Base-by-base conservation (phyloP, 2,329 filamentous ascomycete genomes). In the Xylariaceae sp. region DNA sequence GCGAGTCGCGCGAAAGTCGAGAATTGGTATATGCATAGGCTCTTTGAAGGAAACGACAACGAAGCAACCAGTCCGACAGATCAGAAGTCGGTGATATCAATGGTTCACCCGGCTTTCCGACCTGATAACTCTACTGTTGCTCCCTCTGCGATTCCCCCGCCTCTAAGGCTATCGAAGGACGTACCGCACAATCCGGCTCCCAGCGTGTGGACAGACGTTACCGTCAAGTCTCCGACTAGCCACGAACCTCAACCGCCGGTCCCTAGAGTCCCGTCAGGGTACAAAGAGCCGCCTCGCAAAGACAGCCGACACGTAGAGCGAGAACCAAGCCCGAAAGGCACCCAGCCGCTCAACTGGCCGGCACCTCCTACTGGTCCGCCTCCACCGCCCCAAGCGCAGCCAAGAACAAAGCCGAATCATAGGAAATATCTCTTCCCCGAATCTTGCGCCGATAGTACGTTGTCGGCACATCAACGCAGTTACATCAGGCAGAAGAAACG, bases 71-170 rank as follows among this genome's bases (percentile, higher is more conserved):
- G 34, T 38, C 45, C 38, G 19, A 40, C 11, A 19, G 60, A 60
- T 40, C 22, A 53, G 5, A 53, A 45, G 48, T 57, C 63, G 6
- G 45, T 60, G 19, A 12, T 65, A 9, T 63, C 61, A 0, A 52
- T 54, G 56, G 53, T 65, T 1, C 63, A 65, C 39, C 61, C 63
- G 18, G 63, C 63, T 0, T 63, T 66, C 28, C 63, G 55, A 18
- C 53, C 60, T 12, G 6, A 11, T 5, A 17, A 16, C 11, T 19
- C 31, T 1, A 6, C 31, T 31, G 14, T 22, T 6, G 56, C 58
- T n/a, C 4, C 13, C 19, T 65, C 64, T 3, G 61, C 59, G 18
- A 18, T 59, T 5, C 63, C 62, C 3, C 4, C 11, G 1, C 58
- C 60, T 14, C 60, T 65, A 17, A 31, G 49, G 1, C 0, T 57